These are phyloP conservation scores for Silene vulgaris DNA, from an alignment of 179 eudicot species.

Conservation along the genomic window DNA sequence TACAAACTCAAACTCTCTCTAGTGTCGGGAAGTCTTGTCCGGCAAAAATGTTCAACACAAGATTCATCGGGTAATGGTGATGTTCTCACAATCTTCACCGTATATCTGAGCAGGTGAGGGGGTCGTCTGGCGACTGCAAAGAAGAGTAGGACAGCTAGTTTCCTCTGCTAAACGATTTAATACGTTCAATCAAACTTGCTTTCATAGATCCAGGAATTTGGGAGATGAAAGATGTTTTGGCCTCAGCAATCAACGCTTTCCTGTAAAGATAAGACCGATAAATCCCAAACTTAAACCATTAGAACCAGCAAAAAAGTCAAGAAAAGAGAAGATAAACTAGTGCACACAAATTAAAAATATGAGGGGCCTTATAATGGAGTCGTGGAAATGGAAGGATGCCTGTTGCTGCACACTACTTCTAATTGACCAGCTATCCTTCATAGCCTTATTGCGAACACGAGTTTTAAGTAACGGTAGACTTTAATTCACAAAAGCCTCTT, in stretches of 20 bases:
- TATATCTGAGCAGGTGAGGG: background rate
- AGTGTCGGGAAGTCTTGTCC: background rate
- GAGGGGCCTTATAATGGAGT: too few relatives aligned
- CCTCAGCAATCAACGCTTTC: conserved; percentile 57
- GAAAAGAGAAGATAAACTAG: background rate
- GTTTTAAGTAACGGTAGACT: background rate
- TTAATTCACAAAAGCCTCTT: background rate
- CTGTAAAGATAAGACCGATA: conserved; percentile 36
- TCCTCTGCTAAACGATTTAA: conserved; percentile 46
- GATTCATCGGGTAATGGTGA: background rate
- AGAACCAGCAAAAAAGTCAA: background rate
- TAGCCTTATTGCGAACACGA: background rate
- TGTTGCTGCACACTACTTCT: background rate
- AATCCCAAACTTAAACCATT: background rate
- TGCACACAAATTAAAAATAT: too few relatives aligned
- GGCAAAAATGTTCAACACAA: conserved; percentile 10
- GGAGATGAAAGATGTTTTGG: conserved; percentile 45
- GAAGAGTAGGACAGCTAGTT: conserved; percentile 25
- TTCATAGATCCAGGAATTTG: conserved; percentile 76
- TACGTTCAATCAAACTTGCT: conserved; percentile 47
- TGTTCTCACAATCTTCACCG: background rate
- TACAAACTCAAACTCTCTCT: conserved; percentile 7
- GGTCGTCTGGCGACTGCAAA: background rate
- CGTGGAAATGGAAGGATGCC: too few relatives aligned
- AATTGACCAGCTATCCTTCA: background rate